Evolutionary conservation across 441 rosid species (phyloP).

Genomic region (Melastoma candidum): DNA sequence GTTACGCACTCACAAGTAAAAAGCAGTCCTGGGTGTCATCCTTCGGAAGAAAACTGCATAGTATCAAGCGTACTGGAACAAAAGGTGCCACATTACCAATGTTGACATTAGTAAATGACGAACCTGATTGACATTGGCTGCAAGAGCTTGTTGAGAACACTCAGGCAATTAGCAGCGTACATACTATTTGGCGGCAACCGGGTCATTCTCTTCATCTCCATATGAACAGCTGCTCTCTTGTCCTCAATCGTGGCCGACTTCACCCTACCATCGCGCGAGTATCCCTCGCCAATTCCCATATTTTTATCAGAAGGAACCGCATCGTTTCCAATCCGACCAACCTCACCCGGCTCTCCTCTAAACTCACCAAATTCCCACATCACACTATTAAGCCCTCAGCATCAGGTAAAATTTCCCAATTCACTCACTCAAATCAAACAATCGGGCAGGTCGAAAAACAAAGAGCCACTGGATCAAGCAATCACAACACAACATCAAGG

Average conservation of each 20-base stretch:
- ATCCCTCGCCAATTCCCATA: constrained; percentile 18
- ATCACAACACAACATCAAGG: too few relatives aligned
- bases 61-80: too few relatives aligned
- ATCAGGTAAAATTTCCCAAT: too few relatives aligned
- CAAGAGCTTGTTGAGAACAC: constrained; percentile 61
- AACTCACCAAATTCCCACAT: not conserved
- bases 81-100: not conserved
- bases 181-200: constrained; percentile 52
- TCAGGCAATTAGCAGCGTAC: constrained; percentile 63
- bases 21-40: not conserved
- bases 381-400: too few relatives aligned
- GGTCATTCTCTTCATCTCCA: constrained; percentile 51
- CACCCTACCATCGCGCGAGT: constrained; percentile 21
- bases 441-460: too few relatives aligned
- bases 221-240: constrained; percentile 37
- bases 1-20: not conserved
- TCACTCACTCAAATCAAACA: too few relatives aligned
- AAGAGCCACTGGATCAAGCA: too few relatives aligned
- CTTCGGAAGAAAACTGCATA: too few relatives aligned
- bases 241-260: constrained; percentile 41
- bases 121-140: constrained; percentile 53
- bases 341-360: not conserved
- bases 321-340: not conserved
- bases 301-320: constrained; percentile 10
- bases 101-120: not conserved